These are phyloP conservation scores for Populus alba DNA, from an alignment of 345 rosid genomes.

Conservation along the genomic window DNA sequence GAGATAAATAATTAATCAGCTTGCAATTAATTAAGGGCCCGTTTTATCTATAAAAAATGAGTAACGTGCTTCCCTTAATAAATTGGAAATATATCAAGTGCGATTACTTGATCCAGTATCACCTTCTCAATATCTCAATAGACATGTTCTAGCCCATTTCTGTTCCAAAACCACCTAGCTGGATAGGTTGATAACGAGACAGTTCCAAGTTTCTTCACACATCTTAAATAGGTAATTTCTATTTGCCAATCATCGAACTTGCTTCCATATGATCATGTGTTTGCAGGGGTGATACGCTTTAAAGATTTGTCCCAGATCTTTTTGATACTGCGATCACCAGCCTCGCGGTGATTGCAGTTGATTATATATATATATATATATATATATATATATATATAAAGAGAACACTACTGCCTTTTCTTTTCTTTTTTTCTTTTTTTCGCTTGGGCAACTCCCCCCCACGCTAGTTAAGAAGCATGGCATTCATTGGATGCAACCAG, in stretches of 20 bases:
- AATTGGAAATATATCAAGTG: slow-evolving; percentile 21
- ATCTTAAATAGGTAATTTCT: background rate
- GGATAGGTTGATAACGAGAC: background rate
- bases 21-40: background rate
- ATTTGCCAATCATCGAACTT: background rate
- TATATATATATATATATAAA: background rate
- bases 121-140: slow-evolving; percentile 8
- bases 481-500: background rate
- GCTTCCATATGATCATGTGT: background rate
- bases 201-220: background rate
- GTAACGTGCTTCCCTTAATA: slow-evolving; percentile 35
- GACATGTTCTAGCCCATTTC: background rate
- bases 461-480: background rate
- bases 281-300: background rate
- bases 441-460: background rate
- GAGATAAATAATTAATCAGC: background rate
- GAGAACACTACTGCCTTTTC: background rate
- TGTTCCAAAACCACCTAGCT: background rate
- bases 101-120: slow-evolving; percentile 17
- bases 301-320: background rate
- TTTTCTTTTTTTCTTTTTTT: background rate
- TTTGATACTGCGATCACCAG: background rate
- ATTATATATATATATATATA: background rate
- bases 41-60: slow-evolving; percentile 14
- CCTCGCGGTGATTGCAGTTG: background rate